Evolutionary conservation across 2,329 filamentous ascomycete genomes (phyloP), one percentile per base, ranked within the genome.

Genomic region (Colletotrichum echinochloae): DNA sequence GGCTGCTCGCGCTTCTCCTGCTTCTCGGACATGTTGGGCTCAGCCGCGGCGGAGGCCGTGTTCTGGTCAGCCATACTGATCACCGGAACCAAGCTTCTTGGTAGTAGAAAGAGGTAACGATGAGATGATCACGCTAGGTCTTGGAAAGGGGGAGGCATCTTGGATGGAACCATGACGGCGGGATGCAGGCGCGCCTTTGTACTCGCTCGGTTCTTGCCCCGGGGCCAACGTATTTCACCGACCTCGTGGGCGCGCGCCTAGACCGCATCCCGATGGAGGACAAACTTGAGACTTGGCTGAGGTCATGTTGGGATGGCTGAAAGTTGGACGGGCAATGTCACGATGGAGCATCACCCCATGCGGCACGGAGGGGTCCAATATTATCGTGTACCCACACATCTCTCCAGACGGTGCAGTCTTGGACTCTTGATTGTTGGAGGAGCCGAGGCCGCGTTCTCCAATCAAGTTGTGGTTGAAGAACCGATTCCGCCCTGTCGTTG

Each of bases 261-360:
- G 46, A 60, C 64, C 2, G 30, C 61, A 26, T 7, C 46, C 30
- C 33, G 26, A n/a, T 46, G 39, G 46, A 67, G 44, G 68, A 60
- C n/a, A n/a, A n/a, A n/a, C n/a, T n/a, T n/a, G n/a, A 41, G 64
- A 60, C 68, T 71, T 71, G 68, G 68, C 68, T 71, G 68, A 71
- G 68, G 68, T 71, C 68, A 71, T 71, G 6, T 65, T 14, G 52
- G 26, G 44, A 12, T 23, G 1, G 6, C 28, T 54, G 16, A 48
- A 16, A 57, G 52, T 7, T 33, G 64, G 28, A 33, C 35, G 33
- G 26, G 46, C 46, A 16, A 54, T 30, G 46, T 39, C 18, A 26
- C 37, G 23, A 68, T 49, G 52, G 64, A 44, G 46, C 33, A 23
- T 1, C 44, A n/a, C 20, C 20, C n/a, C 23, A 65, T 59, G 64